phyloP scores from a whole-genome alignment of 2,329 filamentous ascomycete species.

The Chaetomium globosum region DNA sequence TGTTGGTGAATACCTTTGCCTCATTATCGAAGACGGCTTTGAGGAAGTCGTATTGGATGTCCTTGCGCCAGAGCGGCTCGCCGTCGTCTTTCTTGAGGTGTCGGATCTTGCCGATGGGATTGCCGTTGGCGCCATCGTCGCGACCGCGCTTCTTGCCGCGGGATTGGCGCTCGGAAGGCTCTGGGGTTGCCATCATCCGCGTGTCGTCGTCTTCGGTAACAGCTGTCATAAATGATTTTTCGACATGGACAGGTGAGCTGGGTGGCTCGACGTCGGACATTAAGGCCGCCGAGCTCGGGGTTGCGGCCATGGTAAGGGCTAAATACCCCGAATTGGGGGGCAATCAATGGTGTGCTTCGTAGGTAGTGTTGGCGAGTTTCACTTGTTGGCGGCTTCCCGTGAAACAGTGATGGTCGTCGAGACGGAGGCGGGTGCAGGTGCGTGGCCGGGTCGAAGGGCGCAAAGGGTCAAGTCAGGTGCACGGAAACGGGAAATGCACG shows the following conservation, averaged over 20 bases:
- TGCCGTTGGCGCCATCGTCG: slow-evolving; percentile 42
- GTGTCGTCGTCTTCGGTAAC: slow-evolving; percentile 52
- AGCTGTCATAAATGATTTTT: slow-evolving; percentile 54
- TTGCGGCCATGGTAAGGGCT: slow-evolving; percentile 32
- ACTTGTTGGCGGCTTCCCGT: slow-evolving; percentile 6
- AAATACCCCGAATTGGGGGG: slow-evolving; percentile 2
- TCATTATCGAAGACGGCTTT: slow-evolving; percentile 78
- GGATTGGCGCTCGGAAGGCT: slow-evolving; percentile 42
- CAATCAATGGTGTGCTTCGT: neutral
- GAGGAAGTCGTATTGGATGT: slow-evolving; percentile 88
- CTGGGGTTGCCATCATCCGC: slow-evolving; percentile 49
- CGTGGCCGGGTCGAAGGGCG: neutral
- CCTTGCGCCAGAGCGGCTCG: slow-evolving; percentile 80
- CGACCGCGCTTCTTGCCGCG: slow-evolving; percentile 41
- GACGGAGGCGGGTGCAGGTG: neutral
- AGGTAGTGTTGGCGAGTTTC: slow-evolving; percentile 5
- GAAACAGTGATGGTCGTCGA: slow-evolving; percentile 7
- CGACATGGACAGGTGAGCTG: slow-evolving; percentile 50
- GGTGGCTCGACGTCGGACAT: slow-evolving; percentile 52
- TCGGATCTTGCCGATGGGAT: slow-evolving; percentile 68
- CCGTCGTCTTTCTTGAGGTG: slow-evolving; percentile 89
- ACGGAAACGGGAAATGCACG: slow-evolving; percentile 12
- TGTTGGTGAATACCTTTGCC: slow-evolving; percentile 80
- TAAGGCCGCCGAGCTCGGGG: slow-evolving; percentile 34
- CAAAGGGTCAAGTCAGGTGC: neutral